phyloP scores from a whole-genome alignment of 2,329 filamentous ascomycete species.

The Metarhizium brunneum region DNA sequence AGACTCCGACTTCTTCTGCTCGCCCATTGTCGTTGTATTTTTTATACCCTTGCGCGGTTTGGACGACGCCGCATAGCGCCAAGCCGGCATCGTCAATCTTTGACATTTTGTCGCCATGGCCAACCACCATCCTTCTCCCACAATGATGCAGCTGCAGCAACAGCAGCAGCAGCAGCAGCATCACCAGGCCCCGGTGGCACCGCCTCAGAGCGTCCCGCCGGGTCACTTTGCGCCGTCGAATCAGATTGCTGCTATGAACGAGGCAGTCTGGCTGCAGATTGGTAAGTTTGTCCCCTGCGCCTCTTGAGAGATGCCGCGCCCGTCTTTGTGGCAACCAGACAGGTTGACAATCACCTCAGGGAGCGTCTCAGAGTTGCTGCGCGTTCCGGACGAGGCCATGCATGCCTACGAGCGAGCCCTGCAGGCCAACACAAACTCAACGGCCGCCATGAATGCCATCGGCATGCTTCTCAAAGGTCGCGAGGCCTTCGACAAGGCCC shows the following conservation, averaged over 20 bases:
- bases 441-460: constrained; percentile 88
- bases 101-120: constrained; percentile 43
- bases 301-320: constrained; percentile 4
- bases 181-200: constrained; percentile 51
- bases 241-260: constrained; percentile 70
- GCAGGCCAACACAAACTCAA: constrained; percentile 78
- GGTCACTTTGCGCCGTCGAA: constrained; percentile 58
- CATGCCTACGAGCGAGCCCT: constrained; percentile 85
- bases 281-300: constrained; percentile 46
- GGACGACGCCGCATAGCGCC: background rate
- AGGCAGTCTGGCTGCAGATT: constrained; percentile 85
- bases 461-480: constrained; percentile 83
- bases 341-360: constrained; percentile 39
- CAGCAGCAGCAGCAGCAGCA: constrained; percentile 30
- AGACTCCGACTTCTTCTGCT: background rate
- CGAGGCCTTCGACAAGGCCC: constrained; percentile 87
- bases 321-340: background rate
- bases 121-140: constrained; percentile 73
- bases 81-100: background rate
- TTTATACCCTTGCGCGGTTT: background rate
- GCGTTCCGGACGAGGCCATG: constrained; percentile 82
- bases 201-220: constrained; percentile 46
- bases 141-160: constrained; percentile 56
- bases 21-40: background rate
- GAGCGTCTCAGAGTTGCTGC: constrained; percentile 76